Evolutionary conservation across 208 protist species (phyloP).

Genomic region (Crithidia thermophila): DNA sequence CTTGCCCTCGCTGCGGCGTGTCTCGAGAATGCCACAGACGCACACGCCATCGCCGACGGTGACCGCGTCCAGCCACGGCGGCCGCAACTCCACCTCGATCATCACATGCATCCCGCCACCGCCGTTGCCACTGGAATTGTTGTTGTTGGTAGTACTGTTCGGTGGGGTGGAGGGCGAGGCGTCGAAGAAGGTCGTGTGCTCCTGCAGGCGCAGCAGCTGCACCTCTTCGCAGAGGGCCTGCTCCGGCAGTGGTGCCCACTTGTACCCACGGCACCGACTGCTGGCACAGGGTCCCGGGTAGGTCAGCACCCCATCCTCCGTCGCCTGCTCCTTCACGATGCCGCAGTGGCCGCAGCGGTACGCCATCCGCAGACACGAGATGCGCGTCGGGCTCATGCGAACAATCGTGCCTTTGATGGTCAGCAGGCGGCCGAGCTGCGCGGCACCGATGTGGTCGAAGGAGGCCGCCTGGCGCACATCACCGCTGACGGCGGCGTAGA

Average conservation of each 20-base stretch:
- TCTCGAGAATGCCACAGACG: slow-evolving; percentile 66
- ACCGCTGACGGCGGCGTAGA: slow-evolving; percentile 35
- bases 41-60: slow-evolving; percentile 78
- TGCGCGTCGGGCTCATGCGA: slow-evolving; percentile 72
- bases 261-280: slow-evolving; percentile 67
- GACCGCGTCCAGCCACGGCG: slow-evolving; percentile 62
- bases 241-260: slow-evolving; percentile 64
- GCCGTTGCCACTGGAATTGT: slow-evolving; percentile 31
- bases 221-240: slow-evolving; percentile 76
- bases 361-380: slow-evolving; percentile 62
- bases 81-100: slow-evolving; percentile 78
- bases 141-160: not conserved
- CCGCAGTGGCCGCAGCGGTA: slow-evolving; percentile 78
- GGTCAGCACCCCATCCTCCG: slow-evolving; percentile 75
- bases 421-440: slow-evolving; percentile 70
- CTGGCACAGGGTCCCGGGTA: slow-evolving; percentile 71
- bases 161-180: slow-evolving; percentile 4
- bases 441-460: slow-evolving; percentile 77
- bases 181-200: slow-evolving; percentile 64
- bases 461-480: slow-evolving; percentile 35
- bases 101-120: slow-evolving; percentile 74
- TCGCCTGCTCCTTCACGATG: slow-evolving; percentile 37
- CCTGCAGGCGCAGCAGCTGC: slow-evolving; percentile 83
- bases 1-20: slow-evolving; percentile 50
- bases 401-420: slow-evolving; percentile 79